A percentile compares a stretch with the other conserved stretches of the same genome.
These are phyloP conservation scores for Populus tremula DNA, from an alignment of 345 rosid species.

Conservation along the genomic window DNA sequence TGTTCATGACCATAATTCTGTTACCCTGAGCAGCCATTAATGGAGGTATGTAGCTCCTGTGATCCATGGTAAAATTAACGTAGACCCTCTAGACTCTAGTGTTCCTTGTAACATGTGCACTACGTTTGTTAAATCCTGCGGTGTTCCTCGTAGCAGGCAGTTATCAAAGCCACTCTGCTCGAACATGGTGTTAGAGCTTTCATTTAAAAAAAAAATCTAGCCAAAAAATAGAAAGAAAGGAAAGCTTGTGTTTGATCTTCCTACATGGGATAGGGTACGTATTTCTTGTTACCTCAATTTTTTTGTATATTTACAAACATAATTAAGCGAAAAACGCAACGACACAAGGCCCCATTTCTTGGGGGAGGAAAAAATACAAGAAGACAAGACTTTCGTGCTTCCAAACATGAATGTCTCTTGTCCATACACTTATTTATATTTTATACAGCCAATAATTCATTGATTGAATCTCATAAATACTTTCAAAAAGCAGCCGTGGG, in stretches of 20 bases:
- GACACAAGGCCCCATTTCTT: not conserved
- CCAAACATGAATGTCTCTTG: not conserved
- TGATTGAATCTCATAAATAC: not conserved
- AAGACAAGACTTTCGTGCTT: not conserved
- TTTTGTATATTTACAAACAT: not conserved
- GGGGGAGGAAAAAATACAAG: not conserved
- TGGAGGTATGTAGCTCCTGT: not conserved
- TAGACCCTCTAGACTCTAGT: not conserved
- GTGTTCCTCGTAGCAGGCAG: not conserved
- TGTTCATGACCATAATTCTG: no score
- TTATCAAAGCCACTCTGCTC: not conserved
- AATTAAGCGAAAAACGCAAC: not conserved
- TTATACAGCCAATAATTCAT: not conserved
- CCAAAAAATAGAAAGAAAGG: not conserved
- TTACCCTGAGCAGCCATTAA: not conserved
- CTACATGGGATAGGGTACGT: not conserved
- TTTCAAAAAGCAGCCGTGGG: no score
- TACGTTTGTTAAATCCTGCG: no score
- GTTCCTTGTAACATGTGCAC: no score
- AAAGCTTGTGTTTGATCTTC: not conserved
- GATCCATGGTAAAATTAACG: not conserved
- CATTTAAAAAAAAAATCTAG: not conserved
- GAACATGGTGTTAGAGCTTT: not conserved
- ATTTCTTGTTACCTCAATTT: not conserved
- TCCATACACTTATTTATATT: not conserved